These are phyloP conservation scores for Anthracocystis walkeri DNA, from an alignment of 1,284 basidiomycete genomes.

Conservation along the genomic window DNA sequence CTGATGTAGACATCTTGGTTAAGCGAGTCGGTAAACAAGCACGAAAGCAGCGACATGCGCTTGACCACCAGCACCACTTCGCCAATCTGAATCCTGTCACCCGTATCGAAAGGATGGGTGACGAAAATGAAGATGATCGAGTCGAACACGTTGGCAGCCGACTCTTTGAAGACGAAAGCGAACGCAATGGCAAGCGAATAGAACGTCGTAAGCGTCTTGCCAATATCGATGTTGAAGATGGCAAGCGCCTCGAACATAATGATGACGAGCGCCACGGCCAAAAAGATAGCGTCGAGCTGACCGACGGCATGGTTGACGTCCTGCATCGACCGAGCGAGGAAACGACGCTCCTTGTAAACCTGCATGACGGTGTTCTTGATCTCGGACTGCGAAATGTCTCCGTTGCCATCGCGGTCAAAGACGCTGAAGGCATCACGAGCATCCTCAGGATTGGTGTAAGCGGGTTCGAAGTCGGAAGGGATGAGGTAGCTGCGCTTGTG, in stretches of 20 bases:
- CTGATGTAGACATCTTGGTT: slow-evolving; percentile 63
- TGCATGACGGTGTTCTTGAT: slow-evolving; percentile 78
- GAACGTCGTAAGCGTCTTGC: slow-evolving; percentile 63
- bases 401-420: slow-evolving; percentile 78
- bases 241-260: slow-evolving; percentile 64
- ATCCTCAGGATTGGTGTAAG: slow-evolving; percentile 75
- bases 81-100: slow-evolving; percentile 59
- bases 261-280: slow-evolving; percentile 54
- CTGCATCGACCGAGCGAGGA: slow-evolving; percentile 62
- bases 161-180: slow-evolving; percentile 67
- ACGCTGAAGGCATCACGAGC: slow-evolving; percentile 79
- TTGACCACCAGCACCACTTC: slow-evolving; percentile 59
- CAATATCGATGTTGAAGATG: slow-evolving; percentile 66
- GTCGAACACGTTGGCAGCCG: slow-evolving; percentile 66
- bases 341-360: slow-evolving; percentile 66
- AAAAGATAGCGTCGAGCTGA: slow-evolving; percentile 61
- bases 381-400: slow-evolving; percentile 81
- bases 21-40: slow-evolving; percentile 59
- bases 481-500: slow-evolving; percentile 75
- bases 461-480: slow-evolving; percentile 78
- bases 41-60: slow-evolving; percentile 64
- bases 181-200: slow-evolving; percentile 67
- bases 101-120: slow-evolving; percentile 67
- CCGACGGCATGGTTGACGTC: slow-evolving; percentile 66
- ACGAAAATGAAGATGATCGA: slow-evolving; percentile 68